Conservation (phyloP, 164 flowering plant species). For the Hamamelis virginiana region DNA sequence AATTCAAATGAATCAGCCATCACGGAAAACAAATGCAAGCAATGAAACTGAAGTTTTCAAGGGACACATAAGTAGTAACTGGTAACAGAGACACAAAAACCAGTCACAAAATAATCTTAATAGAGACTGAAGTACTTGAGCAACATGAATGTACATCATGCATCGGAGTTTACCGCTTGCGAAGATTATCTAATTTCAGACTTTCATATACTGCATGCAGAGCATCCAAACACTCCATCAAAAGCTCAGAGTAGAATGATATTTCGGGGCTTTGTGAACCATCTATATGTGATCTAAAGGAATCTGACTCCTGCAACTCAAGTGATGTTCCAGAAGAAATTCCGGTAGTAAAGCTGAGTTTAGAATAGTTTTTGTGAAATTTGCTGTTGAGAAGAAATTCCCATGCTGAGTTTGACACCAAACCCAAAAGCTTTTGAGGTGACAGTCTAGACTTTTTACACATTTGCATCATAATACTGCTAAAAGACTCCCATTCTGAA, state of each 20-base stretch:
- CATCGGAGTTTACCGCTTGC: conserved; percentile 51
- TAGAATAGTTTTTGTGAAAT: conserved; percentile 61
- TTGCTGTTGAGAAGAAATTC: conserved; percentile 75
- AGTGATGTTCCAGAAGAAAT: conserved; percentile 22
- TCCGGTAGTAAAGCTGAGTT: conserved; percentile 24
- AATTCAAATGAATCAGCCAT: background rate
- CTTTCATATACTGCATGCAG: conserved; percentile 93
- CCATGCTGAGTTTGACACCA: conserved; percentile 55
- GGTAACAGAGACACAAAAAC: background rate
- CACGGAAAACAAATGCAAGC: background rate
- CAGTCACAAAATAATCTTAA: background rate
- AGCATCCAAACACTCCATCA: conserved; percentile 58
- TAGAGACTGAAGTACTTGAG: background rate
- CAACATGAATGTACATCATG: background rate
- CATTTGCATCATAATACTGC: conserved; percentile 50
- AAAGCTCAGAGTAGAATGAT: conserved; percentile 41
- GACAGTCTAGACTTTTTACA: conserved; percentile 29
- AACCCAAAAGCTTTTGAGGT: conserved; percentile 20
- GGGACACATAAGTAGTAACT: background rate
- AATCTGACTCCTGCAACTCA: conserved; percentile 22
- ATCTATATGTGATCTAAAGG: conserved; percentile 19
- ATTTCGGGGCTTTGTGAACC: conserved; percentile 28
- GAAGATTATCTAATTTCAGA: conserved; percentile 79
- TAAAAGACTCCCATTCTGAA: conserved; percentile 82
- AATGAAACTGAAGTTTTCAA: background rate